These are phyloP conservation scores for Fusarium armeniacum DNA, from an alignment of 2,329 filamentous ascomycete species.

Conservation along the genomic window DNA sequence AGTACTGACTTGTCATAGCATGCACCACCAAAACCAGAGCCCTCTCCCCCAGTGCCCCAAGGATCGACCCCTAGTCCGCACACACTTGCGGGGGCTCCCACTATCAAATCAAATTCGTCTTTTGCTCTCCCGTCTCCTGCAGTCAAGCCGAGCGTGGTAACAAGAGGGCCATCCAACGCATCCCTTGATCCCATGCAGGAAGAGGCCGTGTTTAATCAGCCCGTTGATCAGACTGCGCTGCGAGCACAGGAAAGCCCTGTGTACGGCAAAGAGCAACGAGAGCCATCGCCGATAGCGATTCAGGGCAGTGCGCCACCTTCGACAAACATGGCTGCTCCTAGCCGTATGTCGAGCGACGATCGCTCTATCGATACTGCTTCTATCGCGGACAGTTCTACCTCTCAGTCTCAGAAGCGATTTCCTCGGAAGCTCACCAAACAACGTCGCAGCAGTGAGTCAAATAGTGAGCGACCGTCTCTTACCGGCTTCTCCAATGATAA, in stretches of 20 bases:
- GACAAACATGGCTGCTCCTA: slow-evolving; percentile 43
- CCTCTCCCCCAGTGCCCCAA: slow-evolving; percentile 14
- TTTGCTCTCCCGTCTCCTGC: slow-evolving; percentile 23
- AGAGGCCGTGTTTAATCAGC: slow-evolving; percentile 53
- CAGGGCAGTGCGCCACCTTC: slow-evolving; percentile 46
- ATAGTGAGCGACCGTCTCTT: slow-evolving; percentile 50
- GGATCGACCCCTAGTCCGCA: slow-evolving; percentile 21
- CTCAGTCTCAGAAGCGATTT: slow-evolving; percentile 53
- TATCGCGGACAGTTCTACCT: slow-evolving; percentile 40
- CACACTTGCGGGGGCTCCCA: slow-evolving; percentile 15
- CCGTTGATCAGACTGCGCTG: slow-evolving; percentile 48
- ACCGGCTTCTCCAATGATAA: slow-evolving; percentile 32
- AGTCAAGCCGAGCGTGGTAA: slow-evolving; percentile 13
- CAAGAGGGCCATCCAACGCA: slow-evolving; percentile 21
- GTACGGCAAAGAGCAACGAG: slow-evolving; percentile 39
- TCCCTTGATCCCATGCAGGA: slow-evolving; percentile 52
- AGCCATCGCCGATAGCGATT: slow-evolving; percentile 40
- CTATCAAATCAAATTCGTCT: slow-evolving; percentile 26
- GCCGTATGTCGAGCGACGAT: slow-evolving; percentile 54
- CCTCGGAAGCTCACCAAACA: slow-evolving; percentile 61
- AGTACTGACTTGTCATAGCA: slow-evolving; percentile 35
- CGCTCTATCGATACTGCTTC: slow-evolving; percentile 51
- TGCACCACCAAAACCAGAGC: slow-evolving; percentile 27
- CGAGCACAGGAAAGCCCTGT: slow-evolving; percentile 49
- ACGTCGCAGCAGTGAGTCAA: slow-evolving; percentile 56